A percentile compares a stretch with the other conserved stretches of the same genome.
phyloP scores from a whole-genome alignment of 257 asterid genomes.

The Solanum sitiens region DNA sequence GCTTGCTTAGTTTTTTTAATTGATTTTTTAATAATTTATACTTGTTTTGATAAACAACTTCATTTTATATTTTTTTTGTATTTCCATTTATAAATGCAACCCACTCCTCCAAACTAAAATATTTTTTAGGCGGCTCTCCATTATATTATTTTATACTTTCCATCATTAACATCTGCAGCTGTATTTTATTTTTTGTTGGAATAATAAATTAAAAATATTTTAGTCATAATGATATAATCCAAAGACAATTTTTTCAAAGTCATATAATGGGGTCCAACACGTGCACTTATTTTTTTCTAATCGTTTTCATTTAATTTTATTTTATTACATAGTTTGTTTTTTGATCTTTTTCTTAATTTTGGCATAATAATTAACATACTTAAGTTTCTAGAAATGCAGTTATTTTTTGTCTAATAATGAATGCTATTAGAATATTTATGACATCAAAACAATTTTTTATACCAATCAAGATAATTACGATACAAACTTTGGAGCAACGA shows the following conservation, averaged over 20 bases:
- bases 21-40: background rate
- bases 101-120: background rate
- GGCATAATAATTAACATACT: background rate
- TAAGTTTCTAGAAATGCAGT: background rate
- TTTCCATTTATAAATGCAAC: background rate
- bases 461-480: background rate
- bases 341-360: background rate
- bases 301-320: background rate
- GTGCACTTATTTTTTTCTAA: background rate
- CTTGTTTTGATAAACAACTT: background rate
- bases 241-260: background rate
- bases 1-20: background rate
- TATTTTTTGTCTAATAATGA: background rate
- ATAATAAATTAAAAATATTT: background rate
- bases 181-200: background rate
- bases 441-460: background rate
- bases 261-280: background rate
- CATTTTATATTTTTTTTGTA: background rate
- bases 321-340: background rate
- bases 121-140: background rate
- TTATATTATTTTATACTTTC: background rate
- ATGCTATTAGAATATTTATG: background rate
- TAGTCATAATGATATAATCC: background rate
- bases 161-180: background rate
- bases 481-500: background rate